Evolutionary conservation across 2,329 filamentous ascomycete genomes (phyloP).

Genomic region (Diaporthe citriasiana): DNA sequence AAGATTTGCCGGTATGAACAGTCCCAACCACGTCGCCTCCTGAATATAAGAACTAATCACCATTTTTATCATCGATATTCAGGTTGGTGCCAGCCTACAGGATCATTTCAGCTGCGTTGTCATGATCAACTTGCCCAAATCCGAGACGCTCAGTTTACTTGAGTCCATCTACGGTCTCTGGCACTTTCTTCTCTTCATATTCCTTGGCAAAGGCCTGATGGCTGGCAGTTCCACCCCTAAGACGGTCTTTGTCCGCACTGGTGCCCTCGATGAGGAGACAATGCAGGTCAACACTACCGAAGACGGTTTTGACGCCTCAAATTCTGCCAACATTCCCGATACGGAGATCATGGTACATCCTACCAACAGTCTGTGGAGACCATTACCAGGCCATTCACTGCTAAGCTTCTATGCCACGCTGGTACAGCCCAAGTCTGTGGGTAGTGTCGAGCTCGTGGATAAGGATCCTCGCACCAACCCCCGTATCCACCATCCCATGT

Average conservation of each 20-base stretch:
- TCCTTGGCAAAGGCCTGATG: conserved; percentile 47
- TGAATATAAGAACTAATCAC: no score
- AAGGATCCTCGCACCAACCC: conserved; percentile 52
- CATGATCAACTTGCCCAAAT: conserved; percentile 33
- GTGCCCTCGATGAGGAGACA: conserved; percentile 48
- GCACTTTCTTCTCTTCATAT: conserved; percentile 49
- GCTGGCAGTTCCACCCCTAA: not conserved
- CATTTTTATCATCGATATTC: not conserved
- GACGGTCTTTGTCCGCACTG: conserved; percentile 19
- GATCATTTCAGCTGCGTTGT: conserved; percentile 47
- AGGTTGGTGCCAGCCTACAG: conserved; percentile 47
- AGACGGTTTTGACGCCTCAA: conserved; percentile 33
- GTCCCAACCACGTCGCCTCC: not conserved
- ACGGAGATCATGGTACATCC: conserved; percentile 56
- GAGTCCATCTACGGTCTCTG: conserved; percentile 44
- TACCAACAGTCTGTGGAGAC: conserved; percentile 48
- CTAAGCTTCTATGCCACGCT: conserved; percentile 49
- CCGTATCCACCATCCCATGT: conserved; percentile 50
- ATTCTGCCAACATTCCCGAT: conserved; percentile 47
- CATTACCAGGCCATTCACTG: conserved; percentile 47
- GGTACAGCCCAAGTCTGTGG: conserved; percentile 50
- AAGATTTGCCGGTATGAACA: conserved; percentile 44
- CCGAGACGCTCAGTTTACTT: conserved; percentile 23
- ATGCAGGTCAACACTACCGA: conserved; percentile 47
- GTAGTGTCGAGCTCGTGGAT: conserved; percentile 52